A percentile compares a stretch with the other conserved stretches of the same genome.
phyloP scores from a whole-genome alignment of 371 early-diverging fungal species.

The Circinella minor region DNA sequence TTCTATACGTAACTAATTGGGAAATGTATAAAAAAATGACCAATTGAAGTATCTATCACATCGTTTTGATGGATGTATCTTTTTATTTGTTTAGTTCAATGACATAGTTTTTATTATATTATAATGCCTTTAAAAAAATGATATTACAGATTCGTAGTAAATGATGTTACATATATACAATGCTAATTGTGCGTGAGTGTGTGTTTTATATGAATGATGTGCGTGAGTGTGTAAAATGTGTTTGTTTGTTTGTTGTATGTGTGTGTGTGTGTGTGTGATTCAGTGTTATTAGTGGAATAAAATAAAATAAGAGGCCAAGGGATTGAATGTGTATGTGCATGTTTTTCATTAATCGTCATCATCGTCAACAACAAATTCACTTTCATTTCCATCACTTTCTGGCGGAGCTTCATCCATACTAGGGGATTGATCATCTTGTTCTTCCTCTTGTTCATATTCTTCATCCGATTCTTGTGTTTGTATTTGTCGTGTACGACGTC shows the following conservation, averaged over 20 bases:
- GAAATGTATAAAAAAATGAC: conserved; percentile 54
- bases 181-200: background rate
- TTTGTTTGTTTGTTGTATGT: background rate
- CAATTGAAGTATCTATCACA: background rate
- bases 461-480: conserved; percentile 51
- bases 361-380: conserved; percentile 38
- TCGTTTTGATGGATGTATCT: conserved; percentile 58
- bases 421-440: conserved; percentile 30
- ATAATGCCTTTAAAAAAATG: conserved; percentile 9
- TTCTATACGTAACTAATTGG: no score
- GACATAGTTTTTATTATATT: conserved; percentile 1
- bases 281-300: no score
- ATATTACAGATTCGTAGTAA: conserved; percentile 1
- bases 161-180: conserved; percentile 11
- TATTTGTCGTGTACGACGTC: conserved; percentile 32
- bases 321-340: background rate
- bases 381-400: conserved; percentile 35
- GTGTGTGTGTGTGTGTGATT: no score
- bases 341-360: conserved; percentile 32
- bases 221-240: background rate
- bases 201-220: no score
- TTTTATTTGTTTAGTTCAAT: no score
- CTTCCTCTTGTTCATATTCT: conserved; percentile 45
- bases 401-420: conserved; percentile 34
- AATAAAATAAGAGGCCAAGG: no score